phyloP scores from a whole-genome alignment of 108 stramenopile genomes.

The Pseudonitzschia pungens region DNA sequence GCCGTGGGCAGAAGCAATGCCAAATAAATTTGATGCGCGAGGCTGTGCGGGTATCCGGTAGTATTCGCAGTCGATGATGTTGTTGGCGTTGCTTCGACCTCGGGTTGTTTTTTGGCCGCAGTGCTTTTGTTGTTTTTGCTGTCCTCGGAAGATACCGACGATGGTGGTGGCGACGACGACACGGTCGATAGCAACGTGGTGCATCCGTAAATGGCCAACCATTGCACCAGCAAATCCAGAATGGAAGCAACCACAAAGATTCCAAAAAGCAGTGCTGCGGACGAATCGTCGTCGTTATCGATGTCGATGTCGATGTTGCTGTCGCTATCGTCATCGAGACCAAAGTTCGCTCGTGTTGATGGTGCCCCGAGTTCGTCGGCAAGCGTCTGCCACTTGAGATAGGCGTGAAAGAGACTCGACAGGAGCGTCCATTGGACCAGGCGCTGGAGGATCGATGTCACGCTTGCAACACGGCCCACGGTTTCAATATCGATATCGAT shows the following conservation, averaged over 20 bases:
- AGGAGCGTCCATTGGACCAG: constrained; percentile 7
- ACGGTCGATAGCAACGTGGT: not conserved
- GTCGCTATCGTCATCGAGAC: no score
- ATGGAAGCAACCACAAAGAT: constrained; percentile 11
- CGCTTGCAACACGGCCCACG: not conserved
- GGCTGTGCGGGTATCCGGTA: not conserved
- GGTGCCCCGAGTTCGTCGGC: not conserved
- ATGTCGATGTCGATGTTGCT: not conserved
- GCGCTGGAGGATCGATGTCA: not conserved
- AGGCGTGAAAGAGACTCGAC: constrained; percentile 34
- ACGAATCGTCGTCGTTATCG: not conserved
- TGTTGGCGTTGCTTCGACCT: not conserved
- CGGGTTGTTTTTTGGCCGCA: not conserved
- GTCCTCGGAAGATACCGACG: no score
- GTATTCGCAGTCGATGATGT: not conserved
- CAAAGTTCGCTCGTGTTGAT: no score
- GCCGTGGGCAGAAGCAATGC: constrained; percentile 43
- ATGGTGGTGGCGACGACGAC: no score
- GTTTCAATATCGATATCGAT: not conserved
- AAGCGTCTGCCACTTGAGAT: constrained; percentile 29
- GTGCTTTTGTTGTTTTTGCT: not conserved
- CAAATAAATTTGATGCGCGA: constrained; percentile 27
- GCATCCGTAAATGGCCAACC: constrained; percentile 18
- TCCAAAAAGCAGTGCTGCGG: not conserved
- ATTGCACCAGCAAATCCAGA: constrained; percentile 13